phyloP scores from a whole-genome alignment of 2,329 filamentous ascomycete genomes.

The Apiospora phragmitis region DNA sequence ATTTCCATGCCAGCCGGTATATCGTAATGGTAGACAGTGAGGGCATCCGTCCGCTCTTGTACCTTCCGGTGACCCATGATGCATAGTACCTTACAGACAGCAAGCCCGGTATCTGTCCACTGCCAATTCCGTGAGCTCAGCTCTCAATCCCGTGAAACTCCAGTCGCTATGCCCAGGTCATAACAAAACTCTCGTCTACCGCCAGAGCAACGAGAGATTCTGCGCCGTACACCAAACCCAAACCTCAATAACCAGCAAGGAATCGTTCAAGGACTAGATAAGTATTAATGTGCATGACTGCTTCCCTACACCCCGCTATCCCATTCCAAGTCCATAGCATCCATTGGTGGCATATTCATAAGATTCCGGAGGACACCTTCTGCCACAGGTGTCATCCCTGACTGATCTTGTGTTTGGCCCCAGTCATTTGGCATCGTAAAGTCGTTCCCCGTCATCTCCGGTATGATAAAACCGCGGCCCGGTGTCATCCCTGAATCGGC shows the following conservation, averaged over 20 bases:
- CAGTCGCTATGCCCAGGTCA: background rate
- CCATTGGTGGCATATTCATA: slow-evolving; percentile 58
- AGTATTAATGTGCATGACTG: background rate
- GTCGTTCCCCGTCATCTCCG: slow-evolving; percentile 36
- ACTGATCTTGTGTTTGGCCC: slow-evolving; percentile 42
- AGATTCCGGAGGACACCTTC: slow-evolving; percentile 58
- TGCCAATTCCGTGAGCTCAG: background rate
- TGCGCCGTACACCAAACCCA: background rate
- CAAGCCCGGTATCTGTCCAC: background rate
- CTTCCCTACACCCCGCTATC: slow-evolving; percentile 25
- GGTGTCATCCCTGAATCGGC: slow-evolving; percentile 35
- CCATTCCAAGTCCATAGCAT: slow-evolving; percentile 56
- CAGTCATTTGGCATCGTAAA: slow-evolving; percentile 48
- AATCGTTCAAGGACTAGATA: background rate
- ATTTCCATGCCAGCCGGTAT: background rate
- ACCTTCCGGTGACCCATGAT: background rate
- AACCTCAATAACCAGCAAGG: background rate
- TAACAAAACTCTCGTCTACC: background rate
- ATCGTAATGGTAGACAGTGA: background rate
- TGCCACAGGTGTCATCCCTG: slow-evolving; percentile 52
- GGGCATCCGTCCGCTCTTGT: background rate
- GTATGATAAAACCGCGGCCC: slow-evolving; percentile 34
- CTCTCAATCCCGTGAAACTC: background rate
- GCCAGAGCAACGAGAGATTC: background rate
- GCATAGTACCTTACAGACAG: background rate